These are phyloP conservation scores for Naganishia sp. DNA, from an alignment of 1,284 basidiomycete species.

Conservation along the genomic window DNA sequence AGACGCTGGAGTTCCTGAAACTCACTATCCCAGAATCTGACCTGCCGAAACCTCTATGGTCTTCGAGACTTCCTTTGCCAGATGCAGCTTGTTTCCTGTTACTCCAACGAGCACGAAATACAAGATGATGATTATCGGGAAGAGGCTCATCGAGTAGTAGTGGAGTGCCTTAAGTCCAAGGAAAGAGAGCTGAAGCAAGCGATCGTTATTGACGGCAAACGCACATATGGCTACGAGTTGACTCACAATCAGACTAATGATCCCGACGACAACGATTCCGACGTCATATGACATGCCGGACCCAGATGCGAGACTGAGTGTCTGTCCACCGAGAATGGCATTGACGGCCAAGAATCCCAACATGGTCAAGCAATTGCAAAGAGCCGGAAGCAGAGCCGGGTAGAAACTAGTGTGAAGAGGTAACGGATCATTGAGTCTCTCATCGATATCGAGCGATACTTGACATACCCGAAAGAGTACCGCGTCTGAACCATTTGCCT, in stretches of 20 bases:
- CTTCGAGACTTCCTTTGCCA: conserved; percentile 41
- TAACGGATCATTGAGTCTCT: background rate
- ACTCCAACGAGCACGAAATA: conserved; percentile 74
- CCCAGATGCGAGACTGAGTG: conserved; percentile 68
- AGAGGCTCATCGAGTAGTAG: conserved; percentile 48
- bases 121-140: conserved; percentile 63
- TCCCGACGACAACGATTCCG: conserved; percentile 81
- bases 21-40: conserved; percentile 44
- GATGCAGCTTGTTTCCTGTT: conserved; percentile 60
- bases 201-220: too few relatives aligned
- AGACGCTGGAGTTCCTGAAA: background rate
- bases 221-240: background rate
- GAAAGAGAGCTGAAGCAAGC: conserved; percentile 53
- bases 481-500: conserved; percentile 83
- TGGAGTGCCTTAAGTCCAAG: conserved; percentile 57
- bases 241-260: conserved; percentile 72
- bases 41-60: conserved; percentile 42
- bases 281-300: conserved; percentile 61
- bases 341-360: conserved; percentile 76
- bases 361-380: conserved; percentile 66
- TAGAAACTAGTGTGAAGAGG: conserved; percentile 59
- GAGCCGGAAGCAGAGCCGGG: conserved; percentile 64
- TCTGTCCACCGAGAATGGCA: conserved; percentile 75
- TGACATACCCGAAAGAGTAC: conserved; percentile 61
- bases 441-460: conserved; percentile 12